A percentile compares a stretch with the other conserved stretches of the same genome.
Evolutionary conservation across 202 grass and related monocot genomes (phyloP).

Genomic region (Schoenoplectus triqueter): DNA sequence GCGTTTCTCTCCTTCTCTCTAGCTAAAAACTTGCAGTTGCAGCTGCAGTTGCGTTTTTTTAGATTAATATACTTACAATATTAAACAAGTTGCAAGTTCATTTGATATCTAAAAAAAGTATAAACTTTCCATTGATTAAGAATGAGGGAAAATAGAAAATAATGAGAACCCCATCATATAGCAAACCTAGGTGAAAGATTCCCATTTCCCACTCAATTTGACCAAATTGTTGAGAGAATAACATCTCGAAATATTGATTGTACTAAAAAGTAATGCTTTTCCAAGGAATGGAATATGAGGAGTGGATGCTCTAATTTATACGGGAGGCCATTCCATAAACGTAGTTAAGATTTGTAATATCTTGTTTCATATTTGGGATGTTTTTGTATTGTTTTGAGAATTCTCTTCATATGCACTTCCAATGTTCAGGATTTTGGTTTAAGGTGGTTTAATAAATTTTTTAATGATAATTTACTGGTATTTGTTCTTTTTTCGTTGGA

Average conservation of each 20-base stretch:
- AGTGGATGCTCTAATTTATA: conserved; percentile 10
- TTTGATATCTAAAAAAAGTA: conserved; percentile 10
- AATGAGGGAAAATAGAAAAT: not conserved
- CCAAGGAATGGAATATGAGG: not conserved
- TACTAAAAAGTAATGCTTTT: conserved; percentile 13
- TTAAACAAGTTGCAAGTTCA: conserved; percentile 5
- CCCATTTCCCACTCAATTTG: conserved; percentile 13
- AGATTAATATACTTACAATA: not conserved
- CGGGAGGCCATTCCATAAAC: not conserved
- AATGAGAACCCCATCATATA: not conserved
- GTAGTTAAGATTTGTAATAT: not conserved
- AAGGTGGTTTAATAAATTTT: no score
- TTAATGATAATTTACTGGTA: no score
- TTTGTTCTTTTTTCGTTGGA: no score
- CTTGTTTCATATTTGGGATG: not conserved
- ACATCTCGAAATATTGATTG: conserved; percentile 17
- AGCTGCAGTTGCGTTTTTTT: not conserved
- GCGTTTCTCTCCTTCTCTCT: not conserved
- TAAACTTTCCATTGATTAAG: conserved; percentile 28
- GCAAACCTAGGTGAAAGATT: conserved; percentile 4
- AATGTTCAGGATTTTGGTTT: not conserved
- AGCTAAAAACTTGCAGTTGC: not conserved
- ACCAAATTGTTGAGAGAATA: conserved; percentile 31
- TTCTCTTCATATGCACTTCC: not conserved
- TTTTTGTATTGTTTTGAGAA: not conserved